Evolutionary conservation across 2,329 filamentous ascomycete genomes (phyloP).

Genomic region (Neofusicoccum parvum): DNA sequence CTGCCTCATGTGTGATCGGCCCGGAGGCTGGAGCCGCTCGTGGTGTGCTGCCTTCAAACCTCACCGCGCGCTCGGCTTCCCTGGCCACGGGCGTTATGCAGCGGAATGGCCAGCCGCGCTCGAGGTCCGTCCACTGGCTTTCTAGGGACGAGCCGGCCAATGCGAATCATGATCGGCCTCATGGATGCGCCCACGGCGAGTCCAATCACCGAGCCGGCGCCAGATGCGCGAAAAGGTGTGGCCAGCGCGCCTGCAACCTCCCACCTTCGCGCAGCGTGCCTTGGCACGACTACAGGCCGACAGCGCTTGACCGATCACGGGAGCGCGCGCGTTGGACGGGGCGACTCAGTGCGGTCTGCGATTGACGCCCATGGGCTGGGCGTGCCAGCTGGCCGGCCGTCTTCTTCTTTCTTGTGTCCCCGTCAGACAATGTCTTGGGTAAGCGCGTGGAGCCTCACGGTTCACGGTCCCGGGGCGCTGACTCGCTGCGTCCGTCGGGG

Average conservation of each 20-base stretch:
- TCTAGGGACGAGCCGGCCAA: slow-evolving; percentile 18
- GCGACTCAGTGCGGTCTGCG: neutral
- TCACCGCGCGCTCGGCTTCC: neutral
- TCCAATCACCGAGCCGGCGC: slow-evolving; percentile 19
- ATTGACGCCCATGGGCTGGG: neutral
- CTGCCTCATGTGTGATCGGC: slow-evolving; percentile 11
- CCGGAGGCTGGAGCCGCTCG: slow-evolving; percentile 7
- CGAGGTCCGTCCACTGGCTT: slow-evolving; percentile 15
- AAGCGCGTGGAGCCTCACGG: slow-evolving; percentile 14
- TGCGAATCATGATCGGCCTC: slow-evolving; percentile 21
- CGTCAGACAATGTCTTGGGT: neutral
- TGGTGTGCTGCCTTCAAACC: slow-evolving; percentile 2
- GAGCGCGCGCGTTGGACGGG: neutral
- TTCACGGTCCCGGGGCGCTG: neutral
- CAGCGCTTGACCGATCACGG: neutral
- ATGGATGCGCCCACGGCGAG: slow-evolving; percentile 19
- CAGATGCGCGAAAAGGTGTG: slow-evolving; percentile 15
- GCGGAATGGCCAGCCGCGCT: slow-evolving; percentile 4
- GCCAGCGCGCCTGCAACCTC: neutral
- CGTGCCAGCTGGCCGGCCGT: neutral
- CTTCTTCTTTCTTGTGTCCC: slow-evolving; percentile 2
- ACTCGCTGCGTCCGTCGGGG: slow-evolving; percentile 13
- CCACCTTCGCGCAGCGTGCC: slow-evolving; percentile 2
- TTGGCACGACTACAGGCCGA: slow-evolving; percentile 7
- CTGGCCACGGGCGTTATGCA: slow-evolving; percentile 2